phyloP scores from a whole-genome alignment of 176 grass and related monocot genomes.

The Zoysia pacifica region DNA sequence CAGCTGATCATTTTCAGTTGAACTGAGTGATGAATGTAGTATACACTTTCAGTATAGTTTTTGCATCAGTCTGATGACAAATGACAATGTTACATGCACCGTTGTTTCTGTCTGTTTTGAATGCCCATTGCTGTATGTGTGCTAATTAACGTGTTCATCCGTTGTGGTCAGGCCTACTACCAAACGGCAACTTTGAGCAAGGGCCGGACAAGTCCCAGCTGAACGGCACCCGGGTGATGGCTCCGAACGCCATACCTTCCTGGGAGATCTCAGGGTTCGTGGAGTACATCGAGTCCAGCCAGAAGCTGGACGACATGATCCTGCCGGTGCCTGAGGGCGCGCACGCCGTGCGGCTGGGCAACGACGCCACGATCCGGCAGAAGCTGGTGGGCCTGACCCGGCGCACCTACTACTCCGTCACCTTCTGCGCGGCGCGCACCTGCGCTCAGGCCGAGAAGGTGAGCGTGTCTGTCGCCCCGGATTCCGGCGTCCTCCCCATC shows the following conservation, averaged over 20 bases:
- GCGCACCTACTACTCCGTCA: conserved; percentile 52
- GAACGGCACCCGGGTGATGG: conserved; percentile 45
- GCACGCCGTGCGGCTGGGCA: conserved; percentile 56
- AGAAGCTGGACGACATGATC: conserved; percentile 43
- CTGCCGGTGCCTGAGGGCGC: conserved; percentile 54
- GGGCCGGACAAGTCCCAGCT: conserved; percentile 42
- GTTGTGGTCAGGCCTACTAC: conserved; percentile 35
- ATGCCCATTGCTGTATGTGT: neutral
- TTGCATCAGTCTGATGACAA: neutral
- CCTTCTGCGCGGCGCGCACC: conserved; percentile 60
- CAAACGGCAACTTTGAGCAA: conserved; percentile 62
- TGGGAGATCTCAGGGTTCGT: conserved; percentile 65
- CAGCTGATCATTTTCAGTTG: neutral
- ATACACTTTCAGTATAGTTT: neutral
- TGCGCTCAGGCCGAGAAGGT: conserved; percentile 60
- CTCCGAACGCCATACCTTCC: conserved; percentile 20
- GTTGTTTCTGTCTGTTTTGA: neutral
- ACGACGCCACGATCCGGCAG: conserved; percentile 51
- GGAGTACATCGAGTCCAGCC: conserved; percentile 63
- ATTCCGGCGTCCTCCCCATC: conserved; percentile 51
- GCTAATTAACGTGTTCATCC: neutral
- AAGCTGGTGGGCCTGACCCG: conserved; percentile 10
- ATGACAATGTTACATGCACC: neutral
- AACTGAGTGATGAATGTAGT: neutral
- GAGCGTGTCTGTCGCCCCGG: conserved; percentile 38